Percentiles rank a stretch among this genome's conserved stretches.
Evolutionary conservation across 1,284 basidiomycete genomes (phyloP).

Genomic region (Laetiporus sulphureus): DNA sequence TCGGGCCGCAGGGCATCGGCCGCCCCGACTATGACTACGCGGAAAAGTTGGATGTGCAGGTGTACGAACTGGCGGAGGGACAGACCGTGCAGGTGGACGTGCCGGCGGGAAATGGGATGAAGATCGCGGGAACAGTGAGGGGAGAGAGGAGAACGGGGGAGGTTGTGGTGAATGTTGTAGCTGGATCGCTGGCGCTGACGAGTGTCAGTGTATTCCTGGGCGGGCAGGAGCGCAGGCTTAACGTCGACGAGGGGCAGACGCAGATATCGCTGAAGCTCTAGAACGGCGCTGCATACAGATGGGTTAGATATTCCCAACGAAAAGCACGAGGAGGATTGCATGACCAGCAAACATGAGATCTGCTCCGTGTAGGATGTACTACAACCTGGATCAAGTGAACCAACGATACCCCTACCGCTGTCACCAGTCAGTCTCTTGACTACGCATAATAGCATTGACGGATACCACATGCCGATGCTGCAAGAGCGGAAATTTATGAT

Average conservation of each 20-base stretch:
- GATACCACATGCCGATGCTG: too few species aligned
- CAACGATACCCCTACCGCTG: too few species aligned
- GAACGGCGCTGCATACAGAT: neutral
- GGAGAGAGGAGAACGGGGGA: constrained; percentile 27
- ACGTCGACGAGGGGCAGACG: constrained; percentile 10
- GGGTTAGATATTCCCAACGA: neutral
- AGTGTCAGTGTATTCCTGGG: constrained; percentile 16
- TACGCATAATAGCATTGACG: too few species aligned
- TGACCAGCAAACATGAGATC: too few species aligned
- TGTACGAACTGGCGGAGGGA: constrained; percentile 46
- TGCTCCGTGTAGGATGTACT: too few species aligned
- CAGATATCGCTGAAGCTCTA: constrained; percentile 12
- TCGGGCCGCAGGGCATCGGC: constrained; percentile 48
- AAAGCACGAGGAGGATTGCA: too few species aligned
- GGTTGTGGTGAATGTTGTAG: constrained; percentile 24
- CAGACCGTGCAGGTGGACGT: constrained; percentile 35
- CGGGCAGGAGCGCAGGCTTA: constrained; percentile 9
- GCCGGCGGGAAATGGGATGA: constrained; percentile 33
- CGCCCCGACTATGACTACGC: constrained; percentile 63
- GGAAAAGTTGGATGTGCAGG: constrained; percentile 42
- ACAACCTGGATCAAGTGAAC: too few species aligned
- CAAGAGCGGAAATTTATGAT: too few species aligned
- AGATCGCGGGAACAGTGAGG: constrained; percentile 32
- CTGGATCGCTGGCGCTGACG: constrained; percentile 17
- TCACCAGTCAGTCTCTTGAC: too few species aligned